A percentile compares a stretch with the other conserved stretches of the same genome.
These are phyloP conservation scores for Artomyces pyxidatus DNA, from an alignment of 768 basidiomycete species.

Conservation along the genomic window DNA sequence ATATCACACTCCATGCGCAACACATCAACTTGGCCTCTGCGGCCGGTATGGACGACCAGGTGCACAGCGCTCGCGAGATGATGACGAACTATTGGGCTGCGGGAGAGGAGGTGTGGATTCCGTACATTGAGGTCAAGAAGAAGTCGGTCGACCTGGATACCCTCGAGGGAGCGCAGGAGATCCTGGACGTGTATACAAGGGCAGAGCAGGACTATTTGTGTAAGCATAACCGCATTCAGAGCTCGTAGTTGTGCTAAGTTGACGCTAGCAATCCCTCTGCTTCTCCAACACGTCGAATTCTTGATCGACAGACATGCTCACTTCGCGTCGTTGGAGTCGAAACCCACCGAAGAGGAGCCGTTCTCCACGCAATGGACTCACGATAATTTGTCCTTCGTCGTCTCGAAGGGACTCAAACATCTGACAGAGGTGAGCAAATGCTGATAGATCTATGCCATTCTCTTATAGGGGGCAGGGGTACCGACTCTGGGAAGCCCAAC, in stretches of 20 bases:
- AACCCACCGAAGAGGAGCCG: constrained; percentile 44
- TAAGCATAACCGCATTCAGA: constrained; percentile 32
- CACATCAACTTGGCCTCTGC: constrained; percentile 57
- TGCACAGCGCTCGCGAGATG: constrained; percentile 57
- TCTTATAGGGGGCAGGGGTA: constrained; percentile 56
- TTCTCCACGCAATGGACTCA: constrained; percentile 62
- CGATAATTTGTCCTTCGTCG: constrained; percentile 42
- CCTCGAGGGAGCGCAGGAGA: constrained; percentile 39
- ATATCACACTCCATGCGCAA: constrained; percentile 54
- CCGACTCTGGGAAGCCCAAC: constrained; percentile 59
- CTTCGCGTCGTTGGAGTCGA: constrained; percentile 27
- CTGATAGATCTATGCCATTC: neutral
- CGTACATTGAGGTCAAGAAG: constrained; percentile 50
- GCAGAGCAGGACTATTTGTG: constrained; percentile 78
- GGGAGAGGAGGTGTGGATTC: constrained; percentile 68
- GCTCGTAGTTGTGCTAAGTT: constrained; percentile 15
- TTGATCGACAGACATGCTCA: constrained; percentile 34
- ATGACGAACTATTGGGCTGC: constrained; percentile 53
- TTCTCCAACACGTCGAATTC: constrained; percentile 62
- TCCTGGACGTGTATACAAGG: constrained; percentile 52
- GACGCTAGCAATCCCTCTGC: constrained; percentile 60
- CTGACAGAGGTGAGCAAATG: constrained; percentile 44
- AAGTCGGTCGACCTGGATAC: constrained; percentile 44
- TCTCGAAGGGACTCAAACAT: constrained; percentile 51
- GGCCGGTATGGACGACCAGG: constrained; percentile 51